These are phyloP conservation scores for Dactylellina cionopaga DNA, from an alignment of 2,329 filamentous ascomycete genomes.

Conservation along the genomic window DNA sequence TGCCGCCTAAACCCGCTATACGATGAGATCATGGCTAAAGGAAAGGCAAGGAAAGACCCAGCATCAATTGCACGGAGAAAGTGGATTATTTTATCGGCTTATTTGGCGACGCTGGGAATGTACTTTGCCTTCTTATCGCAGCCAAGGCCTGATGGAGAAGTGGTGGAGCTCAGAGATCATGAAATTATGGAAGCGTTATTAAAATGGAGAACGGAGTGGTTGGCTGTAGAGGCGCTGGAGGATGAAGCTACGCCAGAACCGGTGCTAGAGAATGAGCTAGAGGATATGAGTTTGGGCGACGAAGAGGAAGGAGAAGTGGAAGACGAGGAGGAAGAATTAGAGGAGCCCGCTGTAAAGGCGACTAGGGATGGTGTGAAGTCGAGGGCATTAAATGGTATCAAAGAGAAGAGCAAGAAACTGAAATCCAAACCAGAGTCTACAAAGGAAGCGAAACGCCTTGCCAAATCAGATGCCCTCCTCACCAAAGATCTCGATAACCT, in stretches of 20 bases:
- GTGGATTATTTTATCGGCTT: slow-evolving; percentile 82
- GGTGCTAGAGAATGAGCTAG: slow-evolving; percentile 54
- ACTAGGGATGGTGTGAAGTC: slow-evolving; percentile 19
- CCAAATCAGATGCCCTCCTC: slow-evolving; percentile 38
- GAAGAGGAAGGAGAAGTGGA: slow-evolving; percentile 58
- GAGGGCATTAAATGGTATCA: slow-evolving; percentile 60
- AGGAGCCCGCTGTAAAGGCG: slow-evolving; percentile 55
- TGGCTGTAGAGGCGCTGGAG: slow-evolving; percentile 74
- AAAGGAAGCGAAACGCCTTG: slow-evolving; percentile 56
- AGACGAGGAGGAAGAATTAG: slow-evolving; percentile 58
- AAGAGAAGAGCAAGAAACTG: slow-evolving; percentile 66
- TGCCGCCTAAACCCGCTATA: slow-evolving; percentile 72
- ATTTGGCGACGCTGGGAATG: slow-evolving; percentile 85
- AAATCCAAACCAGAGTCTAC: slow-evolving; percentile 62
- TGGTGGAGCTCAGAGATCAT: slow-evolving; percentile 84
- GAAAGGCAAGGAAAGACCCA: slow-evolving; percentile 62
- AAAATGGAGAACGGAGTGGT: slow-evolving; percentile 82
- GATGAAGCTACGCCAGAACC: slow-evolving; percentile 60
- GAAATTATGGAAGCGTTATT: slow-evolving; percentile 87
- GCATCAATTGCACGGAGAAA: slow-evolving; percentile 71
- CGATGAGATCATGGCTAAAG: slow-evolving; percentile 63
- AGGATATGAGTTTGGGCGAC: slow-evolving; percentile 60
- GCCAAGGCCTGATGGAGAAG: slow-evolving; percentile 33
- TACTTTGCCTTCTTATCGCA: slow-evolving; percentile 87
- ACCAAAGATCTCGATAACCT: slow-evolving; percentile 39